A percentile compares a stretch with the other conserved stretches of the same genome.
Evolutionary conservation across 768 basidiomycete species (phyloP).

Genomic region (Rhodotorula babjevae): DNA sequence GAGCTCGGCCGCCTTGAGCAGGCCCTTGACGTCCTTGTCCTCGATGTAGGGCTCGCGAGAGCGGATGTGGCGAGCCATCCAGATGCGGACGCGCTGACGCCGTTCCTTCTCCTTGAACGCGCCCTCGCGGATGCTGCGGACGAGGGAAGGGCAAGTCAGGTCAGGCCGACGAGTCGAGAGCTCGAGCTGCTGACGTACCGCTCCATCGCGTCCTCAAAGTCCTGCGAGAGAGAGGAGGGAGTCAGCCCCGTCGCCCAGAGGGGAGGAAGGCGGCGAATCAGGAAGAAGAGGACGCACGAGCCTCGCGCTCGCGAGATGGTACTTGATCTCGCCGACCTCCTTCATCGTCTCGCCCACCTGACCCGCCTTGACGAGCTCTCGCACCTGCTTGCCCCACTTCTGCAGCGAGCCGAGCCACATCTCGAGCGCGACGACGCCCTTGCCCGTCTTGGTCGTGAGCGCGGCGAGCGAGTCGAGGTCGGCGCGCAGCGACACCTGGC

Average conservation of each 20-base stretch:
- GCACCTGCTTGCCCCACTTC: conserved; percentile 15
- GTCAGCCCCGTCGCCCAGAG: neutral
- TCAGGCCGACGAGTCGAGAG: neutral
- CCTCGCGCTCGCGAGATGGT: conserved; percentile 19
- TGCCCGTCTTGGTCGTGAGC: conserved; percentile 30
- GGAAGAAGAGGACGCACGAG: conserved; percentile 1
- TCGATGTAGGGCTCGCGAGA: conserved; percentile 20
- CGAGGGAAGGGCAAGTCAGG: neutral
- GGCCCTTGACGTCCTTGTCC: conserved; percentile 19
- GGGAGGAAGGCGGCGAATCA: neutral
- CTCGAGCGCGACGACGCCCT: conserved; percentile 27
- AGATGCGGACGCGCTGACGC: conserved; percentile 13
- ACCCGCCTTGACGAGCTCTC: conserved; percentile 17
- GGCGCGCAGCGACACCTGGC: conserved; percentile 19
- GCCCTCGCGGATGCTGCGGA: conserved; percentile 25
- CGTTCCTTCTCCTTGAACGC: conserved; percentile 25
- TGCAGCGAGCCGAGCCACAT: conserved; percentile 21
- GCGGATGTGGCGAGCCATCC: conserved; percentile 25
- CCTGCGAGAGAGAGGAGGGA: neutral
- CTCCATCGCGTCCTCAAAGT: conserved; percentile 35
- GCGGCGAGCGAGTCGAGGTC: conserved; percentile 24
- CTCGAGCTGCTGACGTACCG: neutral
- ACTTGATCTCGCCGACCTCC: conserved; percentile 36
- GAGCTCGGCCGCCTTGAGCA: conserved; percentile 31
- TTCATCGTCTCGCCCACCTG: conserved; percentile 9